phyloP scores from a whole-genome alignment of 2,329 filamentous ascomycete species.

The Allantophomopsis lycopodina region DNA sequence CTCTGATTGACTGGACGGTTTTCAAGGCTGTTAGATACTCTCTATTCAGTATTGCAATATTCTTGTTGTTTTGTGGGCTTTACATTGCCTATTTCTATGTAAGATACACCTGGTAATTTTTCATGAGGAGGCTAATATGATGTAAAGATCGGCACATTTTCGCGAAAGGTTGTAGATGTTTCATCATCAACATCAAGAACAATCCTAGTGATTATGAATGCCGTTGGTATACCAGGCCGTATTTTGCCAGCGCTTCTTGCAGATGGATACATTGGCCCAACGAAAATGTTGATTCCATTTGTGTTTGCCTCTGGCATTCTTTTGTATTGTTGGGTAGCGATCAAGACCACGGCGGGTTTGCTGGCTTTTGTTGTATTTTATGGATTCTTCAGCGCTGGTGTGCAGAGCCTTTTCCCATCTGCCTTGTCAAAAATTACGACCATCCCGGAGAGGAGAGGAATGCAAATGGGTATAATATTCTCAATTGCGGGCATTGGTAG shows the following conservation, averaged over 20 bases:
- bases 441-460: conserved; percentile 35
- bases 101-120: too few relatives aligned
- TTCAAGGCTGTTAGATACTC: conserved; percentile 29
- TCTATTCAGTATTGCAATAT: conserved; percentile 28
- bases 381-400: conserved; percentile 32
- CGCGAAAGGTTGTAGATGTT: conserved; percentile 20
- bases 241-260: conserved; percentile 31
- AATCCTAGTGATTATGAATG: conserved; percentile 38
- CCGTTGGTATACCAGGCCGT: conserved; percentile 32
- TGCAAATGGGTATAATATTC: conserved; percentile 43
- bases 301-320: conserved; percentile 18
- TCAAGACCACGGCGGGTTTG: conserved; percentile 25
- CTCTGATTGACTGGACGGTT: conserved; percentile 27
- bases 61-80: conserved; percentile 15
- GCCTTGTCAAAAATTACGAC: conserved; percentile 33
- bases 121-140: too few relatives aligned
- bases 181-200: conserved; percentile 29
- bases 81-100: conserved; percentile 1
- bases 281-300: conserved; percentile 35
- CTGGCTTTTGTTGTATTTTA: conserved; percentile 36
- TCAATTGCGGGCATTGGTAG: conserved; percentile 35
- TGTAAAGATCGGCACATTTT: conserved; percentile 22
- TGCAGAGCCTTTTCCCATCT: conserved; percentile 38
- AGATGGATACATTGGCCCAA: conserved; percentile 32
- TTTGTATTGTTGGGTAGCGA: conserved; percentile 33